Conservation (phyloP, 176 grass and related monocot species). For the maize (Zea mays) region Zm-B73-REFERENCE-NAM-5.0 NC_050100.1:206001501-206002000, state of each 20-base stretch:
- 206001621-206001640: background rate
- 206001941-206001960: background rate
- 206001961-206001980: background rate
- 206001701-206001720: constrained; percentile 22
- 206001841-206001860: constrained; percentile 14
- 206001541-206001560: background rate
- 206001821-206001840: background rate
- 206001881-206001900: background rate
- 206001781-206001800: background rate
- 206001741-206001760: constrained; percentile 7
- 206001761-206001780: background rate
- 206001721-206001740: constrained; percentile 20
- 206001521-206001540: background rate
- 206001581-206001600: background rate
- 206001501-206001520: background rate
- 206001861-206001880: background rate
- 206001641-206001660: background rate
- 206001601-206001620: background rate
- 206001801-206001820: constrained; percentile 6
- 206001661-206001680: constrained; percentile 1
- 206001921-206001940: background rate
- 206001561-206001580: background rate
- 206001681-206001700: background rate
- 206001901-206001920: background rate
- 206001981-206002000: background rate